Conservation (phyloP, 352 stramenopile species). For the Globisporangium rhizosaccharum region DNA sequence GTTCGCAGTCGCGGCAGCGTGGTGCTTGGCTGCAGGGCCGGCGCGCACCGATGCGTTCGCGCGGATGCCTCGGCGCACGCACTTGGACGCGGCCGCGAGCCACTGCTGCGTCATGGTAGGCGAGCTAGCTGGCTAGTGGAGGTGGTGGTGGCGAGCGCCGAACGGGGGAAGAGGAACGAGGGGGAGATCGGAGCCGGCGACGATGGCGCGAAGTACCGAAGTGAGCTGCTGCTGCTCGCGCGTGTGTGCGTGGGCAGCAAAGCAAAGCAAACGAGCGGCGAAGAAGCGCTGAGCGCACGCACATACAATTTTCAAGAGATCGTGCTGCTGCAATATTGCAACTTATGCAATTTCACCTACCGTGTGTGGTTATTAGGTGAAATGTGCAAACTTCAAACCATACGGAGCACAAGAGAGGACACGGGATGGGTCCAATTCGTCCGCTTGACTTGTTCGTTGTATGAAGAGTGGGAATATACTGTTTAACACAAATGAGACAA, state of each 20-base stretch:
- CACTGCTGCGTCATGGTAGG: slow-evolving; percentile 52
- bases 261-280: background rate
- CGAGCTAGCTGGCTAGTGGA: background rate
- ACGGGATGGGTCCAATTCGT: background rate
- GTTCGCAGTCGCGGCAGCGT: background rate
- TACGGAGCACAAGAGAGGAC: background rate
- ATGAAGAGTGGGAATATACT: background rate
- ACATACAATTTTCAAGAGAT: background rate
- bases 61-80: slow-evolving; percentile 41
- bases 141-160: background rate
- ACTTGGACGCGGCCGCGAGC: slow-evolving; percentile 46
- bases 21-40: slow-evolving; percentile 1
- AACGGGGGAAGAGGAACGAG: background rate
- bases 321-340: background rate
- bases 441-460: background rate
- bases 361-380: background rate
- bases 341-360: background rate
- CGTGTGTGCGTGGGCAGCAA: background rate
- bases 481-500: background rate
- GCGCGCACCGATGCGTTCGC: slow-evolving; percentile 18
- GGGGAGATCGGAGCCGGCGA: background rate
- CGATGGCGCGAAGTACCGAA: background rate
- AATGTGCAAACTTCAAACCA: background rate
- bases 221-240: background rate
- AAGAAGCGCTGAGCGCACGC: background rate